These are phyloP conservation scores for Phytophthora pseudosyringae DNA, from an alignment of 352 stramenopile species.

Conservation along the genomic window DNA sequence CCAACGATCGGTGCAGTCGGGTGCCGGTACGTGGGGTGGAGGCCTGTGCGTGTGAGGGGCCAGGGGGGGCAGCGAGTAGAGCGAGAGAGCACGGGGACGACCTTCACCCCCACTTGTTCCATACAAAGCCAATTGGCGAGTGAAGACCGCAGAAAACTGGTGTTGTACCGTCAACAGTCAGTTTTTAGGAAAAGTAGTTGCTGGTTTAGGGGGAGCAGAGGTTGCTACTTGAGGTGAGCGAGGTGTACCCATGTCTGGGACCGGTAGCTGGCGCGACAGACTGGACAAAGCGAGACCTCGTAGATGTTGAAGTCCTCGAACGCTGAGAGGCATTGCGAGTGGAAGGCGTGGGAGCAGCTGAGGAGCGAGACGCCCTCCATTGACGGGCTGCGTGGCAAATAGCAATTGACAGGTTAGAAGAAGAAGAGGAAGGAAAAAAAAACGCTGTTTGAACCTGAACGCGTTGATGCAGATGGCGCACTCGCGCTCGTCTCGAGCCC, in stretches of 20 bases:
- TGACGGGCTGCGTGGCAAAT: constrained; percentile 24
- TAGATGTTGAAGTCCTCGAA: constrained; percentile 92
- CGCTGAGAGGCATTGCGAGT: constrained; percentile 69
- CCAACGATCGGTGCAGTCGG: not conserved
- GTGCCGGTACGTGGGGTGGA: not conserved
- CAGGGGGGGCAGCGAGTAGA: constrained; percentile 12
- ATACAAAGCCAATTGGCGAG: constrained; percentile 36
- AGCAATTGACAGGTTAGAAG: not conserved
- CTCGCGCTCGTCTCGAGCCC: constrained; percentile 56
- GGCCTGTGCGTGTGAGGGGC: constrained; percentile 12
- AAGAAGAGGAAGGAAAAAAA: not conserved
- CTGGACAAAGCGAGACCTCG: constrained; percentile 74
- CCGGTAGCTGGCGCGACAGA: constrained; percentile 66
- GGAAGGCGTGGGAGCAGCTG: constrained; percentile 84
- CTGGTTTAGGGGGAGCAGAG: not conserved
- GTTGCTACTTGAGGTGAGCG: constrained; percentile 2
- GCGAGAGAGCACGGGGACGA: not conserved
- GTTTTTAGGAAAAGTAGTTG: constrained; percentile 8
- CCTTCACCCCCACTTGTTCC: constrained; percentile 14
- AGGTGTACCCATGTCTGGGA: constrained; percentile 27
- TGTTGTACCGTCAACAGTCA: constrained; percentile 12
- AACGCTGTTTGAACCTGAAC: constrained; percentile 49
- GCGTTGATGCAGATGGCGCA: constrained; percentile 86
- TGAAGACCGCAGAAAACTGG: constrained; percentile 8
- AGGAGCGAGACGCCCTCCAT: constrained; percentile 59